Conservation (phyloP, 1,284 basidiomycete species). For the Irpex sp. region DNA sequence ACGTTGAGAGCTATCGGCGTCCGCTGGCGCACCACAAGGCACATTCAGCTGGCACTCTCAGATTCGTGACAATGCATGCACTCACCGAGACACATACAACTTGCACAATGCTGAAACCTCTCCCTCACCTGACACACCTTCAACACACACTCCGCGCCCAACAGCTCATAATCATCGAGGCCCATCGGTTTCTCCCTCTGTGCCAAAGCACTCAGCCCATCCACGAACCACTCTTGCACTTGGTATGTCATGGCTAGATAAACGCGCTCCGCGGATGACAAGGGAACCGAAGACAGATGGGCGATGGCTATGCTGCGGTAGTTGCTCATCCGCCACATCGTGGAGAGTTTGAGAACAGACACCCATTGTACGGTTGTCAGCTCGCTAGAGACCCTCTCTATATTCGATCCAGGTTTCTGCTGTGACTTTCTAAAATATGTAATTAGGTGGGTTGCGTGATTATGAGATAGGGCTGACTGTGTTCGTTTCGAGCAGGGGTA, state of each 20-base stretch:
- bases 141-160: not conserved
- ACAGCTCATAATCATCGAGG: not conserved
- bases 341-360: not conserved
- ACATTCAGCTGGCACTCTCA: not conserved
- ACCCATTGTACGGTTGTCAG: not conserved
- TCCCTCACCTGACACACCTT: not conserved
- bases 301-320: not conserved
- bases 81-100: not conserved
- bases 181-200: not conserved
- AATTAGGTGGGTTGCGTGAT: too few relatives aligned
- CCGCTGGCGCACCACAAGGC: not conserved
- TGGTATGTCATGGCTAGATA: not conserved
- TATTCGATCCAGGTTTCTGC: too few relatives aligned
- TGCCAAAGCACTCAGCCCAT: not conserved
- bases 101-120: not conserved
- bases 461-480: too few relatives aligned
- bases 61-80: not conserved
- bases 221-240: not conserved
- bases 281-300: not conserved
- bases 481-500: too few relatives aligned
- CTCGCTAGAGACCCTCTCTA: not conserved
- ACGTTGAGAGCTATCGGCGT: not conserved
- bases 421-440: too few relatives aligned
- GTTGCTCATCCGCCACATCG: not conserved
- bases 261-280: not conserved